These are phyloP conservation scores for Diaporthe vaccinii DNA, from an alignment of 2,329 filamentous ascomycete species.

Conservation along the genomic window DNA sequence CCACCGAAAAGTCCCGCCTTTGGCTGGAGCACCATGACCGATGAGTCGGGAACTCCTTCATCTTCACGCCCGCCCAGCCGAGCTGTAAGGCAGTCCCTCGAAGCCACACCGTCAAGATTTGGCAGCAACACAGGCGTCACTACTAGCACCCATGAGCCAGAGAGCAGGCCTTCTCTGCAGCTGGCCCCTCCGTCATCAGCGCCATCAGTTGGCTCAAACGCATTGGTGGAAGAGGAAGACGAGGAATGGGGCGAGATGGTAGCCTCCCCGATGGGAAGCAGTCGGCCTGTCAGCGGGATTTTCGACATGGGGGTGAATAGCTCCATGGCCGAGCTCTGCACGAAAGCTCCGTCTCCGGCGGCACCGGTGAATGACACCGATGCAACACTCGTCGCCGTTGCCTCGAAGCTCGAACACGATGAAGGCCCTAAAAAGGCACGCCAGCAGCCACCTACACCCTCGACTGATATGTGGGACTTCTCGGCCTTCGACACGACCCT, in stretches of 20 bases:
- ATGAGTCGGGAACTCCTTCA: conserved; percentile 35
- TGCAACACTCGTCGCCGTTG: conserved; percentile 1
- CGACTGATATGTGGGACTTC: conserved; percentile 37
- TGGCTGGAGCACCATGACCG: conserved; percentile 37
- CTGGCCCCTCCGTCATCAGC: conserved; percentile 21
- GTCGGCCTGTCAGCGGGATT: conserved; percentile 24
- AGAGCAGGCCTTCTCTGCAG: conserved; percentile 31
- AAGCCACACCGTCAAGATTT: conserved; percentile 11
- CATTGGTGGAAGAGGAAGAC: conserved; percentile 56
- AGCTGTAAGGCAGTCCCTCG: conserved; percentile 33
- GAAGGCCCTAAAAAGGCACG: background rate
- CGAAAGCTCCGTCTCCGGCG: background rate
- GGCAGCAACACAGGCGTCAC: background rate
- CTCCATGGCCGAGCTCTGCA: background rate
- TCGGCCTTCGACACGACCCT: conserved; percentile 38
- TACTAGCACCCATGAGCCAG: conserved; percentile 30
- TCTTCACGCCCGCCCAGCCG: conserved; percentile 37
- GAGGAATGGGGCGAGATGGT: conserved; percentile 75
- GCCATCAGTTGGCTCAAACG: background rate
- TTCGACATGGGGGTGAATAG: conserved; percentile 29
- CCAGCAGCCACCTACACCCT: background rate
- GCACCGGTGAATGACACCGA: background rate
- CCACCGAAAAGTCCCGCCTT: conserved; percentile 37
- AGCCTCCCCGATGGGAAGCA: conserved; percentile 51
- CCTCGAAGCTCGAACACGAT: conserved; percentile 9